A percentile compares a stretch with the other conserved stretches of the same genome.
Evolutionary conservation across 2,329 filamentous ascomycete species (phyloP).

Genomic region (Fusarium nisikadoi): DNA sequence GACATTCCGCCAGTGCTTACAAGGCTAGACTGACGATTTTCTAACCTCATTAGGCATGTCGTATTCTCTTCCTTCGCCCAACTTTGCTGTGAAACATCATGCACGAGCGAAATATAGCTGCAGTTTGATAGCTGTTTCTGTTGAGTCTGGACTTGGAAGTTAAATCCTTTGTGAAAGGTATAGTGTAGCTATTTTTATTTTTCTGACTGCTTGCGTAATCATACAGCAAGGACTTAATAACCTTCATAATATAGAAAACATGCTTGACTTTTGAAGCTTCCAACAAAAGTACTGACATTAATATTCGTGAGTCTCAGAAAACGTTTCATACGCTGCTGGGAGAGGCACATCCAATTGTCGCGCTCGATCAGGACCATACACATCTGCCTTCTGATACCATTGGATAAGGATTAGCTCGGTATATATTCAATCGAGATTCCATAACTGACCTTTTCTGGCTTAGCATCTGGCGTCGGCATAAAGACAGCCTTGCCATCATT

Average conservation of each 20-base stretch:
- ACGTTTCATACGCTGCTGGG: neutral
- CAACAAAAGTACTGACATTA: neutral
- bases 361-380: neutral
- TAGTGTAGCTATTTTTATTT: too few species aligned
- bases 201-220: rapidly evolving
- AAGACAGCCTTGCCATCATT: neutral
- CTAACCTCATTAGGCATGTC: neutral
- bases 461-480: neutral
- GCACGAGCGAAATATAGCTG: rapidly evolving
- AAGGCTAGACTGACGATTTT: neutral
- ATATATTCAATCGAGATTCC: neutral
- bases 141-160: rapidly evolving
- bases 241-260: rapidly evolving
- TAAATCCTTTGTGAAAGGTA: neutral
- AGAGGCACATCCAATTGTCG: neutral
- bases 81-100: neutral
- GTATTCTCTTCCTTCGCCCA: neutral
- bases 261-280: too few species aligned
- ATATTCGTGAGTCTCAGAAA: neutral
- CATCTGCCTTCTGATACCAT: neutral
- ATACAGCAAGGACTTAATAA: neutral
- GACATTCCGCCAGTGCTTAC: neutral
- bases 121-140: too few species aligned
- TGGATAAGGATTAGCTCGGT: rapidly evolving
- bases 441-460: neutral